These are phyloP conservation scores for Podaxis mareebaensis DNA, from an alignment of 768 basidiomycete genomes.

Conservation along the genomic window DNA sequence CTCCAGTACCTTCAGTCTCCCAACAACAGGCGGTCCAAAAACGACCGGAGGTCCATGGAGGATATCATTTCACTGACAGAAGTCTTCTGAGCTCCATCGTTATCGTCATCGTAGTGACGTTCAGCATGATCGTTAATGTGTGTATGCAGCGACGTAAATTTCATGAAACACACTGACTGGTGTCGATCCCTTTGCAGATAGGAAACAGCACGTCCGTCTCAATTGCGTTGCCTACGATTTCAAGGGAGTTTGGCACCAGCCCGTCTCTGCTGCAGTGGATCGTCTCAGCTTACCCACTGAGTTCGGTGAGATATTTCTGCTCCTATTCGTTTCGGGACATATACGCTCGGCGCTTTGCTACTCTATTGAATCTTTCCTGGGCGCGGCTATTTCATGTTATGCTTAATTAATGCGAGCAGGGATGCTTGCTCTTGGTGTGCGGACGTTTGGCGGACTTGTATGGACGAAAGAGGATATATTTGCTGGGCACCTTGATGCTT, in stretches of 20 bases:
- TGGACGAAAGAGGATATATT: conserved; percentile 70
- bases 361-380: neutral
- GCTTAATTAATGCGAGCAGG: conserved; percentile 61
- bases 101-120: conserved; percentile 36
- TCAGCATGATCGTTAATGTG: conserved; percentile 40
- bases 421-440: conserved; percentile 73
- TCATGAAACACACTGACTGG: neutral
- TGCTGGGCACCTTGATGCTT: conserved; percentile 57
- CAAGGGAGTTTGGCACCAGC: conserved; percentile 44
- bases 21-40: neutral
- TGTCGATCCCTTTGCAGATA: conserved; percentile 26
- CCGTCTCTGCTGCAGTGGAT: conserved; percentile 67
- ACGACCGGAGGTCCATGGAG: neutral
- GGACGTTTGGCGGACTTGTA: conserved; percentile 80
- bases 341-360: neutral
- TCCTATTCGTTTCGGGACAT: neutral
- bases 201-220: conserved; percentile 48
- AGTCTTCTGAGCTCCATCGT: conserved; percentile 16
- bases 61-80: neutral
- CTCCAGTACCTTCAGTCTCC: neutral
- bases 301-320: conserved; percentile 43
- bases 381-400: neutral
- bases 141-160: conserved; percentile 1
- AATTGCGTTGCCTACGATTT: conserved; percentile 56
- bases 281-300: conserved; percentile 63